Evolutionary conservation across 306 rosid species (phyloP).

Genomic region (Cyamopsis tetragonoloba): DNA sequence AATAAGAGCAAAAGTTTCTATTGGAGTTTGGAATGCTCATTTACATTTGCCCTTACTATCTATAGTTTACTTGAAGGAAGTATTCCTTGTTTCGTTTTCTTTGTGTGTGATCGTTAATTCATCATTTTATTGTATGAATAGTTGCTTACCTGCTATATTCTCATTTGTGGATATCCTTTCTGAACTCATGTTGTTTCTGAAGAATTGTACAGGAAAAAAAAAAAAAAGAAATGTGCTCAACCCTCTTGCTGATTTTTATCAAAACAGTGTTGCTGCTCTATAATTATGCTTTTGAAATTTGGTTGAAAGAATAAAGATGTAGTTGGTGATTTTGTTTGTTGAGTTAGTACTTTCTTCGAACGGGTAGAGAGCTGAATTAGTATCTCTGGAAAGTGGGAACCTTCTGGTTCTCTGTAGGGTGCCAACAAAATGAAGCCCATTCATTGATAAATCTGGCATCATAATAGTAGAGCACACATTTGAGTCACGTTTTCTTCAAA

Average conservation of each 20-base stretch:
- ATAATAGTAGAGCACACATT: constrained; percentile 14
- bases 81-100: background rate
- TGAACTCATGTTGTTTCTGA: background rate
- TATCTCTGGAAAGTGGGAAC: constrained; percentile 17
- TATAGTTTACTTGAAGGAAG: background rate
- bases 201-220: background rate
- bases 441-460: constrained; percentile 7
- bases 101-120: background rate
- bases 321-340: background rate
- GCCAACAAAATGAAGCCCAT: background rate
- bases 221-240: background rate
- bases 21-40: background rate
- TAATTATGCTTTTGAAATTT: background rate
- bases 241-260: background rate
- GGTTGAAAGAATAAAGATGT: background rate
- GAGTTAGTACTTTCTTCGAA: constrained; percentile 1
- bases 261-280: background rate
- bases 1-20: background rate
- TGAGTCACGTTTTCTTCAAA: background rate
- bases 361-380: background rate
- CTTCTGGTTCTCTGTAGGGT: constrained; percentile 17
- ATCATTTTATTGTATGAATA: background rate
- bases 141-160: background rate
- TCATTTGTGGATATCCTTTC: no score
- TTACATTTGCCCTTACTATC: background rate